These are phyloP conservation scores for Monascus ruber DNA, from an alignment of 2,329 filamentous ascomycete species.

Conservation along the genomic window DNA sequence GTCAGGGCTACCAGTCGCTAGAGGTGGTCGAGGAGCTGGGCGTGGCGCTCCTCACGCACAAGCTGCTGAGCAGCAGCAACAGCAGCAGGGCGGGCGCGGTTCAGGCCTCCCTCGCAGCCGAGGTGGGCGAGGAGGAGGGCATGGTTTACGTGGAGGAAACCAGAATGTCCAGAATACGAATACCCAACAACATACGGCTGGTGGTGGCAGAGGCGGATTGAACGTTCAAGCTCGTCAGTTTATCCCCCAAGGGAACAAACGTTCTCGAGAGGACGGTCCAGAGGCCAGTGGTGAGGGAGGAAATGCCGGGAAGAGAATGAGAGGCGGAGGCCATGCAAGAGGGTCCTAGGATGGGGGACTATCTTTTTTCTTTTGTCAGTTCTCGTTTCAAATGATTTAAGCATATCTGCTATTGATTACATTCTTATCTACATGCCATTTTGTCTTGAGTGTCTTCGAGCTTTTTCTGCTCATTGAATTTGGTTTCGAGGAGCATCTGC, in stretches of 20 bases:
- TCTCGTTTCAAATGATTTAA: neutral
- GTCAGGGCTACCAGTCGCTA: conserved; percentile 34
- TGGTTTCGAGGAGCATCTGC: neutral
- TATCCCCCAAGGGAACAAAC: conserved; percentile 46
- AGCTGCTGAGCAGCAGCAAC: conserved; percentile 18
- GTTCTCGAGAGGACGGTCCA: conserved; percentile 41
- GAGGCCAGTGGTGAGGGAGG: conserved; percentile 27
- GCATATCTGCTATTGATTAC: too few species aligned
- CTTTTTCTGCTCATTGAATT: neutral
- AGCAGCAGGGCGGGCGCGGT: conserved; percentile 21
- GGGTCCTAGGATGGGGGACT: conserved; percentile 10
- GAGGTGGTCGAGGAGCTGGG: conserved; percentile 30
- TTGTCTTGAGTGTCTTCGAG: neutral
- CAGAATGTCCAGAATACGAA: conserved; percentile 33
- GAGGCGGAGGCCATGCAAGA: conserved; percentile 30
- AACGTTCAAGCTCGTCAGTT: conserved; percentile 44
- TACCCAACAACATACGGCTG: conserved; percentile 15
- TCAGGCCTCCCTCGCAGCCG: conserved; percentile 33
- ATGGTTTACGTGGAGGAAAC: conserved; percentile 22
- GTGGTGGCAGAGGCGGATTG: conserved; percentile 28
- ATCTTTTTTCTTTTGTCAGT: conserved; percentile 3
- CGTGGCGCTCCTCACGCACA: conserved; percentile 26
- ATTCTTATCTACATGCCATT: too few species aligned
- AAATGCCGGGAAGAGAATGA: conserved; percentile 36
- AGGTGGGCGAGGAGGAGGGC: conserved; percentile 25